Base-by-base conservation (phyloP, 2,329 filamentous ascomycete species). In the Xylaria hypoxylon region DNA sequence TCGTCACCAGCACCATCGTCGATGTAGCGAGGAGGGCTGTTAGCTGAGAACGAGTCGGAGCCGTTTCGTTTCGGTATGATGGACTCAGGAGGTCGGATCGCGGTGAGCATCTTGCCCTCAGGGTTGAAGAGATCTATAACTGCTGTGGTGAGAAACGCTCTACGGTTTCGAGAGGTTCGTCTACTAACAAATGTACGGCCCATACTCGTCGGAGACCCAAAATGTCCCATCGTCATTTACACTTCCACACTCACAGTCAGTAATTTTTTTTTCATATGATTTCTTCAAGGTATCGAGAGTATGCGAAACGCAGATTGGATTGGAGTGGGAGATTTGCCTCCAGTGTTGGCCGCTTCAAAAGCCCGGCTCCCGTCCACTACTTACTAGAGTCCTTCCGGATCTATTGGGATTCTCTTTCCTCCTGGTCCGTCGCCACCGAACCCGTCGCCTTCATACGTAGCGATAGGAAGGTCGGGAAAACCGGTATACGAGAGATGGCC, bases 171-270 rank as follows among this genome's bases (percentile, higher is more conserved):
- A 19, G 22, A 26, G 19, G 19, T 48, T 19, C 24, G 5, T 24
- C 1, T 19, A 68, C 50, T 87, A 84, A 81, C 92, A 93, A 24
- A 92, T 80, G 71, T 89, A 92, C 0, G 89, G 89, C 0, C 89
- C 90, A 74, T 91, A 90, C 78, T 92, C 90, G 73, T 93, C 90
- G 7, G 82, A 85, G 44, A 92, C 81, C 89, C 89, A 93, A 78
- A 91, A 92, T 0, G 82, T 81, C 13, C 86, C 87, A 61, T 90
- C 85, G 0, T 79, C 70, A 55, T 84, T 84, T 6, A 93, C 81
- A 1, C 63, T 65, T 52, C 10, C 8, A 42, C 15, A 22, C n/a
- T 5, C 19, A 24, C 19, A 13, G 35, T 64, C n/a, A 56, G 56
- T 10, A 11, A 26, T 15, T 35, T 17, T 26, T 13, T 11, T 53